A percentile compares a stretch with the other conserved stretches of the same genome.
Conservation (phyloP, 1,139 yeast species). For the Suhomyces yuchorum region DNA sequence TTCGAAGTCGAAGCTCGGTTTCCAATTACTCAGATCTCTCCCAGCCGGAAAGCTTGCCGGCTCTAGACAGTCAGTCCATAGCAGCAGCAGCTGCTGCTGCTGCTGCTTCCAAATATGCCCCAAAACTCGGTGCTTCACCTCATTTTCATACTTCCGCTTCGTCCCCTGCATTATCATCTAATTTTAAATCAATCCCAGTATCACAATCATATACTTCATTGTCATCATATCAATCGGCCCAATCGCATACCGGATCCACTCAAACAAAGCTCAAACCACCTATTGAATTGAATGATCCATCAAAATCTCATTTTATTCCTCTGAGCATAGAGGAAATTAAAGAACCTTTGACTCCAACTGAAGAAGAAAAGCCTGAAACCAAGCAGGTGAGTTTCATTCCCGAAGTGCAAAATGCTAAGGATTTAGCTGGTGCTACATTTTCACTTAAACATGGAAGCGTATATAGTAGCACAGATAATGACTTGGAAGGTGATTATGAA, state of each 20-base stretch:
- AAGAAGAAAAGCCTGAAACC: constrained; percentile 13
- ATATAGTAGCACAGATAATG: constrained; percentile 10
- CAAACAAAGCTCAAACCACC: constrained; percentile 13
- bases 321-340: constrained; percentile 3
- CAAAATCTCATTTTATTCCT: background rate
- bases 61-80: constrained; percentile 3
- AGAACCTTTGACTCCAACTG: background rate
- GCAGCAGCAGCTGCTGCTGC: constrained; percentile 11
- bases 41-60: constrained; percentile 1
- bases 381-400: constrained; percentile 21
- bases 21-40: constrained; percentile 15
- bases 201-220: constrained; percentile 15
- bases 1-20: constrained; percentile 13
- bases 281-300: constrained; percentile 1
- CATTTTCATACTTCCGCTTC: constrained; percentile 10
- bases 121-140: constrained; percentile 1
- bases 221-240: constrained; percentile 11
- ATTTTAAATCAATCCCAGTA: constrained; percentile 2
- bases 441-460: constrained; percentile 4
- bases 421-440: constrained; percentile 1
- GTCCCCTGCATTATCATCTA: constrained; percentile 11
- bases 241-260: constrained; percentile 5
- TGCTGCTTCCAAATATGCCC: constrained; percentile 10
- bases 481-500: constrained; percentile 22
- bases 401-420: background rate